Conservation (phyloP, 78 protist genomes). For the Chrysochromulina parva region DNA sequence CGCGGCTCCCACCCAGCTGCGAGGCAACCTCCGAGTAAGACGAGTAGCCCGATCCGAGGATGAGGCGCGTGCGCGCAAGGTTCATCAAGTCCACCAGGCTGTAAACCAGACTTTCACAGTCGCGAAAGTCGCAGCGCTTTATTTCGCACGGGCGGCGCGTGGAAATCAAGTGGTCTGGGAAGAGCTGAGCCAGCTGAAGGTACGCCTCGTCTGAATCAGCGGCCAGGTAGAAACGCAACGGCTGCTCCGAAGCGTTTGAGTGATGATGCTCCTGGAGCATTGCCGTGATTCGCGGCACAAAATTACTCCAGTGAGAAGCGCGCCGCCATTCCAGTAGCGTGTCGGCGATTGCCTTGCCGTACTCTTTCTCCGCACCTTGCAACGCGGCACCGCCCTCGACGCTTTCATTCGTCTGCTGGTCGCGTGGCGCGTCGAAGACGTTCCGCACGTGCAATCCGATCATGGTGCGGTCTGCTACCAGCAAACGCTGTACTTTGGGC, state of each 20-base stretch:
- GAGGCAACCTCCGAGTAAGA: conserved; percentile 9
- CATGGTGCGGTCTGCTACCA: neutral
- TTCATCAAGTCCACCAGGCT: neutral
- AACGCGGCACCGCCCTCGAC: neutral
- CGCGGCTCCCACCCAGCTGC: neutral
- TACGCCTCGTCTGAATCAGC: conserved; percentile 2
- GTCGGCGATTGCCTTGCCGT: neutral
- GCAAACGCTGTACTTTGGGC: neutral
- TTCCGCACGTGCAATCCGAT: neutral
- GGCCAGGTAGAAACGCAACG: neutral
- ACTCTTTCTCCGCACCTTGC: neutral
- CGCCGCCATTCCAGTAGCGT: neutral
- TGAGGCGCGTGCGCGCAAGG: neutral
- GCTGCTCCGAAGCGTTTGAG: neutral
- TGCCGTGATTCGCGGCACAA: neutral
- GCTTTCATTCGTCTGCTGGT: neutral
- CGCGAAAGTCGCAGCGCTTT: conserved; percentile 12
- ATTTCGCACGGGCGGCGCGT: neutral
- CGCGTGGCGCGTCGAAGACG: conserved; percentile 2
- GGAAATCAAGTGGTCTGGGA: neutral
- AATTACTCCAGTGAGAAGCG: neutral
- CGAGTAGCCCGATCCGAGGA: conserved; percentile 3
- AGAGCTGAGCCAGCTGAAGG: neutral
- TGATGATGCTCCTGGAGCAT: neutral
- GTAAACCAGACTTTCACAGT: neutral